A percentile compares a stretch with the other conserved stretches of the same genome.
These are phyloP conservation scores for Pyrus pyrifolia DNA, from an alignment of 306 rosid species.

Conservation along the genomic window DNA sequence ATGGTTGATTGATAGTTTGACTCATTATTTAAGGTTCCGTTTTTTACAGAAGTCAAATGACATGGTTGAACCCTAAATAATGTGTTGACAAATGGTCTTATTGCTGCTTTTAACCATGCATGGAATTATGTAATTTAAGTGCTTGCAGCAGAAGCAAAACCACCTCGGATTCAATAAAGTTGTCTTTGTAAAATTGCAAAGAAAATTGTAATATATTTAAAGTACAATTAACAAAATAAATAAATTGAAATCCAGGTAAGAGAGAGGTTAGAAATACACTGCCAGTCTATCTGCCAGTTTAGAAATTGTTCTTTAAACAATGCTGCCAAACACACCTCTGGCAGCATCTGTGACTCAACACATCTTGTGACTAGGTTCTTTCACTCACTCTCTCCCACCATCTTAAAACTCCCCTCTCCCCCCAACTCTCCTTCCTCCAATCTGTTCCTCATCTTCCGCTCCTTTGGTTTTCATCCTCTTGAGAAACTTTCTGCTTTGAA, in stretches of 20 bases:
- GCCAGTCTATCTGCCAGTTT: constrained; percentile 63
- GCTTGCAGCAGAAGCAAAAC: constrained; percentile 34
- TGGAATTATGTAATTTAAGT: constrained; percentile 27
- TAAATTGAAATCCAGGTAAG: constrained; percentile 30
- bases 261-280: constrained; percentile 24
- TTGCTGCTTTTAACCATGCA: constrained; percentile 31
- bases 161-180: constrained; percentile 46
- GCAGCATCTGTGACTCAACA: constrained; percentile 42
- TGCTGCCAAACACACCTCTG: constrained; percentile 57
- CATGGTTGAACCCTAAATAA: not conserved
- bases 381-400: constrained; percentile 9
- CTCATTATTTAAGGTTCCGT: accelerated
- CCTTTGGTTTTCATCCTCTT: not conserved
- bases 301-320: constrained; percentile 28
- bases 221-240: constrained; percentile 15
- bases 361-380: constrained; percentile 49
- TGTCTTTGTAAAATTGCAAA: constrained; percentile 8
- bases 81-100: constrained; percentile 15
- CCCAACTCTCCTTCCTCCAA: constrained; percentile 19
- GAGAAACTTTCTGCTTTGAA: not conserved
- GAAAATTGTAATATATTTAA: not conserved
- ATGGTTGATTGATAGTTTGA: too few species aligned
- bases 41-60: too few species aligned
- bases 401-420: constrained; percentile 15
- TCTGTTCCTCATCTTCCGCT: constrained; percentile 5